A percentile compares a stretch with the other conserved stretches of the same genome.
These are phyloP conservation scores for Exserohilum turcica DNA, from an alignment of 2,329 filamentous ascomycete genomes.

Conservation along the genomic window DNA sequence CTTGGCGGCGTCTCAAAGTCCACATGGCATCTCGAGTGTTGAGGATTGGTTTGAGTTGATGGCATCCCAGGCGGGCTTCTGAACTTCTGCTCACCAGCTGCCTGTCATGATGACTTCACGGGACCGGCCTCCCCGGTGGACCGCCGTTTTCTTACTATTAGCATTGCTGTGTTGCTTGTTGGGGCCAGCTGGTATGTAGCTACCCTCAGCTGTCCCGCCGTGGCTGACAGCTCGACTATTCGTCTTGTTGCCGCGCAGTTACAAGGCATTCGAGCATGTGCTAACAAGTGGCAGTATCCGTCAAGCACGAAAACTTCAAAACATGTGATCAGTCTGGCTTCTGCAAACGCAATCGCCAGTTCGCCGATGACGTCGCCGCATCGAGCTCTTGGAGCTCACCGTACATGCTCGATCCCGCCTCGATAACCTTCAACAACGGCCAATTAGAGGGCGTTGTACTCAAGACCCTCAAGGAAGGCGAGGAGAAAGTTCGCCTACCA, in stretches of 20 bases:
- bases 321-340: slow-evolving; percentile 95
- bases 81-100: slow-evolving; percentile 20
- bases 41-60: slow-evolving; percentile 6
- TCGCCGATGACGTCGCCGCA: slow-evolving; percentile 75
- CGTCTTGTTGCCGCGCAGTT: not conserved
- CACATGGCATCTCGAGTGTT: slow-evolving; percentile 18
- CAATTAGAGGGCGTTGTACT: slow-evolving; percentile 79
- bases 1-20: slow-evolving; percentile 20
- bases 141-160: slow-evolving; percentile 52
- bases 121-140: slow-evolving; percentile 63
- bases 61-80: slow-evolving; percentile 27
- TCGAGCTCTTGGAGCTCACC: slow-evolving; percentile 77
- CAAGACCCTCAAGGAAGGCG: slow-evolving; percentile 71
- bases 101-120: slow-evolving; percentile 35
- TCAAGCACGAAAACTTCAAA: slow-evolving; percentile 98
- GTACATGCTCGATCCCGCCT: slow-evolving; percentile 74
- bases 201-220: slow-evolving; percentile 5
- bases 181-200: slow-evolving; percentile 45
- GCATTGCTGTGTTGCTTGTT: slow-evolving; percentile 43
- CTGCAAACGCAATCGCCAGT: slow-evolving; percentile 91
- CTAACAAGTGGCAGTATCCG: slow-evolving; percentile 62
- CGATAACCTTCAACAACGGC: slow-evolving; percentile 77
- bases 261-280: slow-evolving; percentile 7
- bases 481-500: slow-evolving; percentile 77
- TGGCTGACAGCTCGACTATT: not conserved